Evolutionary conservation across 2,329 filamentous ascomycete species (phyloP).

Genomic region (Penicillium frequentans): DNA sequence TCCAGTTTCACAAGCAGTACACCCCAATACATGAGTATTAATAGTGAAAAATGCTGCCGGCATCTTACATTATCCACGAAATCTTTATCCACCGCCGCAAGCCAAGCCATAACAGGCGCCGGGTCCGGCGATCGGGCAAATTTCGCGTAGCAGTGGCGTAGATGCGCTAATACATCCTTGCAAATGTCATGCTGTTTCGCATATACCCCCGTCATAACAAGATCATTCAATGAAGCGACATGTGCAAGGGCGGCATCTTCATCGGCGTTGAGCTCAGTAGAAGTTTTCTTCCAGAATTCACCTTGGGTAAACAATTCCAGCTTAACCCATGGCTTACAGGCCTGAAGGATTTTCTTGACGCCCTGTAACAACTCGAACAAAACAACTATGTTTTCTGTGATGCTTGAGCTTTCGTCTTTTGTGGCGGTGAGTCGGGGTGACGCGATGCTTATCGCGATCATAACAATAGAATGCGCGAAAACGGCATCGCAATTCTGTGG

Average conservation of each 20-base stretch:
- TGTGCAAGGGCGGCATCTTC: constrained; percentile 25
- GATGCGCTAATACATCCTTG: constrained; percentile 27
- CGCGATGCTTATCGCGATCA: constrained; percentile 36
- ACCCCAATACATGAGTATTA: constrained; percentile 40
- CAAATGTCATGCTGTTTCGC: constrained; percentile 30
- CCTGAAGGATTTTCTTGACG: constrained; percentile 33
- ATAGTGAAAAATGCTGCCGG: constrained; percentile 30
- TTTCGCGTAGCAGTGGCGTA: constrained; percentile 30
- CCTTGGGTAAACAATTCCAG: constrained; percentile 52
- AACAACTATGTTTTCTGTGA: constrained; percentile 37
- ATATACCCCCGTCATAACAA: constrained; percentile 23
- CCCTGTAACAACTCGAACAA: constrained; percentile 39
- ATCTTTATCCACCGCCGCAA: constrained; percentile 32
- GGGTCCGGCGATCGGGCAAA: constrained; percentile 26
- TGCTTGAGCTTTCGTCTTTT: constrained; percentile 29
- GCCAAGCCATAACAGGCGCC: constrained; percentile 36
- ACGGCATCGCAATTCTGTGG: constrained; percentile 40
- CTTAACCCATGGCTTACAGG: constrained; percentile 44
- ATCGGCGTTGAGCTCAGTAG: constrained; percentile 25
- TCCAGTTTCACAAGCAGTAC: constrained; percentile 34
- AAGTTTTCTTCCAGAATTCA: constrained; percentile 46
- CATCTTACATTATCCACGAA: constrained; percentile 31
- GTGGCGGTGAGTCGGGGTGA: constrained; percentile 32
- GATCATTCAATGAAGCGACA: constrained; percentile 29
- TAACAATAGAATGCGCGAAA: constrained; percentile 39